phyloP scores from a whole-genome alignment of 345 rosid genomes.

The Rhodomyrtus tomentosa region DNA sequence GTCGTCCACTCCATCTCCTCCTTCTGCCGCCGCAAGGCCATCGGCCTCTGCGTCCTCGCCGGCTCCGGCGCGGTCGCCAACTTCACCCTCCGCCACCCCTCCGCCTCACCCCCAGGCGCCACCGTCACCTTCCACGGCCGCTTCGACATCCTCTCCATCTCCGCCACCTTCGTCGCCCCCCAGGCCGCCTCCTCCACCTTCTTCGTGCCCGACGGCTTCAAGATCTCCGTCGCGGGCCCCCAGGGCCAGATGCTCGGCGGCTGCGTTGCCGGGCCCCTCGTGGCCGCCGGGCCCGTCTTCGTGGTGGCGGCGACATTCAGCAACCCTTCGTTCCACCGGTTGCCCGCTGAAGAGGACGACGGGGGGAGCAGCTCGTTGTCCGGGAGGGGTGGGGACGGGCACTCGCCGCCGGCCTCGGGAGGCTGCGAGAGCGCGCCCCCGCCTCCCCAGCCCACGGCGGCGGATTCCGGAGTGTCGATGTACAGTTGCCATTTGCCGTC shows the following conservation, averaged over 20 bases:
- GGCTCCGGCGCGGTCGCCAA: constrained; percentile 78
- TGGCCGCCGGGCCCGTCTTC: constrained; percentile 11
- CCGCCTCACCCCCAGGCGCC: constrained; percentile 44
- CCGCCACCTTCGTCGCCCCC: constrained; percentile 70
- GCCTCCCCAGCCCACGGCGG: constrained; percentile 11
- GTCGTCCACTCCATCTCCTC: constrained; percentile 50
- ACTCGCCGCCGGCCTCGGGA: constrained; percentile 40
- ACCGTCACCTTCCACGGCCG: constrained; percentile 84
- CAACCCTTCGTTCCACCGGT: constrained; percentile 3
- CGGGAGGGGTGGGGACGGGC: constrained; percentile 34
- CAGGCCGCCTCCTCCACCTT: constrained; percentile 36
- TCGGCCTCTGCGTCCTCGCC: constrained; percentile 55
- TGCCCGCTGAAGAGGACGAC: constrained; percentile 17
- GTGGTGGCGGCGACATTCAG: constrained; percentile 6
- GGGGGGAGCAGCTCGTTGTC: constrained; percentile 26
- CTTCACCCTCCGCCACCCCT: constrained; percentile 77
- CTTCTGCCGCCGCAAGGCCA: constrained; percentile 56
- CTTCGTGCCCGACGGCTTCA: constrained; percentile 26
- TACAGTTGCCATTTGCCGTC: constrained; percentile 52
- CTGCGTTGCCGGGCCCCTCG: constrained; percentile 3
- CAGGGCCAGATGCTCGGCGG: constrained; percentile 17
- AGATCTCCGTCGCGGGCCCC: constrained; percentile 4
- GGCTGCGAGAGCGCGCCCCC: constrained; percentile 35
- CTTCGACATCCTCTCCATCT: constrained; percentile 76
- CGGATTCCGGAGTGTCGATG: constrained; percentile 50